Conservation (phyloP, 2,329 filamentous ascomycete genomes). For the Amesomyces nigricolor region DNA sequence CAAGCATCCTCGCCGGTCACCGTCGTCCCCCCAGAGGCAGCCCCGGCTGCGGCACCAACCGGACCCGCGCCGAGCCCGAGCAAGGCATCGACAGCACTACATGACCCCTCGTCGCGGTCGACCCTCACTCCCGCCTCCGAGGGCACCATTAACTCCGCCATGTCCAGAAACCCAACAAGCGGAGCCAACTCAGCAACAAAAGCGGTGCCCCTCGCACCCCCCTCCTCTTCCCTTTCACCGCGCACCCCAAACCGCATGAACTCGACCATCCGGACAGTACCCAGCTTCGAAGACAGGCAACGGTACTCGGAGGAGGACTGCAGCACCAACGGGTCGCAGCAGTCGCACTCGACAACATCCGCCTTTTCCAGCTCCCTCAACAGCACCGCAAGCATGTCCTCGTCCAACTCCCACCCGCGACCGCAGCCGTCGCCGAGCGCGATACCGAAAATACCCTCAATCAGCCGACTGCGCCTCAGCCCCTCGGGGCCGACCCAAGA, state of each 20-base stretch:
- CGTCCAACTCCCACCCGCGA: slow-evolving; percentile 33
- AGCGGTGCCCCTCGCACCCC: slow-evolving; percentile 17
- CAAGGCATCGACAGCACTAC: slow-evolving; percentile 16
- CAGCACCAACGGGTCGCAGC: slow-evolving; percentile 33
- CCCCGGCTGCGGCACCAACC: slow-evolving; percentile 15
- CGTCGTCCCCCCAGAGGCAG: slow-evolving; percentile 11
- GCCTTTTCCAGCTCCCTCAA: slow-evolving; percentile 53
- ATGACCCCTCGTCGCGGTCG: slow-evolving; percentile 25
- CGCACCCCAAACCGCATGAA: slow-evolving; percentile 31
- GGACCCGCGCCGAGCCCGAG: slow-evolving; percentile 17
- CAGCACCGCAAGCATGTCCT: slow-evolving; percentile 47
- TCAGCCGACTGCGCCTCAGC: slow-evolving; percentile 35
- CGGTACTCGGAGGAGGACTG: slow-evolving; percentile 39
- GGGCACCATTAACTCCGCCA: slow-evolving; percentile 33
- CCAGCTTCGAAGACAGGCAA: slow-evolving; percentile 44
- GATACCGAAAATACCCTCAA: slow-evolving; percentile 28
- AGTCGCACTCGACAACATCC: slow-evolving; percentile 29
- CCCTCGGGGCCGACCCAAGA: neutral
- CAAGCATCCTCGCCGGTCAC: slow-evolving; percentile 13
- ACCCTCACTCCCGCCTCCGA: slow-evolving; percentile 37
- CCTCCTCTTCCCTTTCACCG: slow-evolving; percentile 14
- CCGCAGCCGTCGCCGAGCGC: slow-evolving; percentile 28
- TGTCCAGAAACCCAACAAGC: slow-evolving; percentile 34
- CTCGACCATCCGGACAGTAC: slow-evolving; percentile 53
- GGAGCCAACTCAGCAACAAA: slow-evolving; percentile 26